These are phyloP conservation scores for Claviceps paspali DNA, from an alignment of 2,329 filamentous ascomycete genomes.

Conservation along the genomic window DNA sequence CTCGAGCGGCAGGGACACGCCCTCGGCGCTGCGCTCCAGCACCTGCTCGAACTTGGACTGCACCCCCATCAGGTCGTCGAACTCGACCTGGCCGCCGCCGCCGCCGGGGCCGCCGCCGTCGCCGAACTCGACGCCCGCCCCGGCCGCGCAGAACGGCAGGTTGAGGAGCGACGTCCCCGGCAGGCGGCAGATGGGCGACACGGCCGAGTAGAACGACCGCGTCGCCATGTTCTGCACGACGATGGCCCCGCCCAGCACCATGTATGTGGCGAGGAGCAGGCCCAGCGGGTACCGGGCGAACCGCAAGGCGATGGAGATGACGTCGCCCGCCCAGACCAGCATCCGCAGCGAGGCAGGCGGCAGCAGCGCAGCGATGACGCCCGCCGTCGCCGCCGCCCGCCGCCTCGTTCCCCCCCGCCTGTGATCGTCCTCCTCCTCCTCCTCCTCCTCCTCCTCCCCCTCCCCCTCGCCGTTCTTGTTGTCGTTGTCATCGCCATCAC, in stretches of 20 bases:
- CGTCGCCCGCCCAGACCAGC: constrained; percentile 34
- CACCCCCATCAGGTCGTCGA: constrained; percentile 47
- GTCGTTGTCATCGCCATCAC: too few species aligned
- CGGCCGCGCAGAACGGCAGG: constrained; percentile 45
- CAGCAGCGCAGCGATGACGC: constrained; percentile 21
- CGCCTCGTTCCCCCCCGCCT: too few species aligned
- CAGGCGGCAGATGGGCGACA: constrained; percentile 55
- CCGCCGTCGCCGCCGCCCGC: too few species aligned
- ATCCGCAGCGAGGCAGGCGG: constrained; percentile 24
- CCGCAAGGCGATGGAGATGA: constrained; percentile 43
- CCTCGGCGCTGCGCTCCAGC: constrained; percentile 49
- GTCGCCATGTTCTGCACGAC: constrained; percentile 48
- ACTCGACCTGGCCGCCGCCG: too few species aligned
- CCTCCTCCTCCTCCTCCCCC: too few species aligned
- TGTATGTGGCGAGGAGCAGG: constrained; percentile 43
- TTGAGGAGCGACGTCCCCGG: constrained; percentile 47
- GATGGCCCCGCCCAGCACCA: constrained; percentile 42
- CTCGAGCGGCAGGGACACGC: constrained; percentile 54
- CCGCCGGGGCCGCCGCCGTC: too few species aligned
- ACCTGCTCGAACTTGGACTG: constrained; percentile 67
- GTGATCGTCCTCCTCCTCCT: constrained; percentile 5
- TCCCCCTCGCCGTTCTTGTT: too few species aligned
- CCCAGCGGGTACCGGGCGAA: constrained; percentile 51
- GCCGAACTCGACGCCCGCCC: constrained; percentile 9
- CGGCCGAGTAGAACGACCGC: constrained; percentile 40